Conservation (phyloP, 805 yeast species). For the Metschnikowia shivogae region DNA sequence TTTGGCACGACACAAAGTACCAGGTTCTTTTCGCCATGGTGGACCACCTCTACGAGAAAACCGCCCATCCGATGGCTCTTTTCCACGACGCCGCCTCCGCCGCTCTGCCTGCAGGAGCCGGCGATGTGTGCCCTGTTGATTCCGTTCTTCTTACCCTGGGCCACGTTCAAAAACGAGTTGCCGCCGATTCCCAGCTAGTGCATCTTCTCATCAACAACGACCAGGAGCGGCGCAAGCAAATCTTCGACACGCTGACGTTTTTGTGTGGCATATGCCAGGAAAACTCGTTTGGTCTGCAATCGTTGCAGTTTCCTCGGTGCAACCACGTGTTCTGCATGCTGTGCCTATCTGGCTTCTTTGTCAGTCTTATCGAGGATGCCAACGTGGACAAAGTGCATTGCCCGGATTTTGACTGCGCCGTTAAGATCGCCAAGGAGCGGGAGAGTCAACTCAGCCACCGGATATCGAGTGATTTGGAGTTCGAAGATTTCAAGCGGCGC, state of each 20-base stretch:
- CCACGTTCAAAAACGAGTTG: neutral
- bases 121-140: conserved; percentile 15
- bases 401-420: conserved; percentile 51
- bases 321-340: conserved; percentile 16
- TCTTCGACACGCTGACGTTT: conserved; percentile 37
- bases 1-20: conserved; percentile 36
- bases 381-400: conserved; percentile 52
- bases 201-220: conserved; percentile 15
- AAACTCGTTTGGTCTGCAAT: conserved; percentile 41
- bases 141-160: neutral
- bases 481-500: conserved; percentile 27
- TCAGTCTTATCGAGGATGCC: conserved; percentile 41
- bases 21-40: conserved; percentile 41
- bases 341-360: conserved; percentile 15
- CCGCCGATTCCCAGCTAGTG: neutral
- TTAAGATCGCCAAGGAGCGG: conserved; percentile 14
- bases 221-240: conserved; percentile 14
- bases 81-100: neutral
- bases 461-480: conserved; percentile 14
- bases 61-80: neutral
- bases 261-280: conserved; percentile 57
- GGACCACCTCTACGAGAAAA: conserved; percentile 28
- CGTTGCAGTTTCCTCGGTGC: conserved; percentile 29
- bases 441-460: conserved; percentile 4
- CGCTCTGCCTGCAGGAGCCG: no score